phyloP scores from a whole-genome alignment of 305 asterid species.

The Andrographis paniculata region DNA sequence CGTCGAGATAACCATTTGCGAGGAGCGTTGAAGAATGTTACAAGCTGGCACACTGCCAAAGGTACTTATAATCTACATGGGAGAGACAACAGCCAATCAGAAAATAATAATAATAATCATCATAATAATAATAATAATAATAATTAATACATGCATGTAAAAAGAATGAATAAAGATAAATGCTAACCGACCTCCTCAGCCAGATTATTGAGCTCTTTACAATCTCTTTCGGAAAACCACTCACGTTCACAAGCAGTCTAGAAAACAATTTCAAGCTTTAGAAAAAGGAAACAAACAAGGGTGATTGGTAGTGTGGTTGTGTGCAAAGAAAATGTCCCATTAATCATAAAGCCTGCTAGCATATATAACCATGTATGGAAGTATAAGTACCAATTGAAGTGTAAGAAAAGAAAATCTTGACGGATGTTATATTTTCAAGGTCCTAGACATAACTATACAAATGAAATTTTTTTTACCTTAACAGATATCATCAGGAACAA shows the following conservation, averaged over 20 bases:
- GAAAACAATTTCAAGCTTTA: constrained; percentile 21
- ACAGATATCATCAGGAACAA: too few relatives aligned
- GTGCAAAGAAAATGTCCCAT: constrained; percentile 11
- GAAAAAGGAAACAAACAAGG: constrained; percentile 5
- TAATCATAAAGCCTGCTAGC: too few relatives aligned
- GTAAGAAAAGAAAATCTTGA: too few relatives aligned
- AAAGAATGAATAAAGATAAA: constrained; percentile 6
- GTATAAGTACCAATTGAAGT: too few relatives aligned
- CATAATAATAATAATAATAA: too few relatives aligned
- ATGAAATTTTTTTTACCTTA: too few relatives aligned
- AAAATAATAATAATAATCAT: constrained; percentile 8
- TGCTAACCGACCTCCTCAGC: constrained; percentile 43
- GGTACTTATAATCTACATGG: constrained; percentile 38
- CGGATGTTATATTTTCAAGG: too few relatives aligned
- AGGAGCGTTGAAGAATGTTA: constrained; percentile 37
- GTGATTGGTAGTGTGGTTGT: constrained; percentile 4
- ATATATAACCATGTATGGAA: too few relatives aligned
- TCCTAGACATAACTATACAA: too few relatives aligned
- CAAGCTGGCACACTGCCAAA: constrained; percentile 45
- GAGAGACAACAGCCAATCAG: constrained; percentile 8
- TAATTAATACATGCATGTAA: too few relatives aligned
- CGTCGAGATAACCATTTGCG: constrained; percentile 38
- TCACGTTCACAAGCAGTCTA: constrained; percentile 77
- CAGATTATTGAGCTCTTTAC: constrained; percentile 52
- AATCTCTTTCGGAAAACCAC: constrained; percentile 74